These are phyloP conservation scores for Colletotrichum simmondsii DNA, from an alignment of 2,329 filamentous ascomycete genomes.

Conservation along the genomic window DNA sequence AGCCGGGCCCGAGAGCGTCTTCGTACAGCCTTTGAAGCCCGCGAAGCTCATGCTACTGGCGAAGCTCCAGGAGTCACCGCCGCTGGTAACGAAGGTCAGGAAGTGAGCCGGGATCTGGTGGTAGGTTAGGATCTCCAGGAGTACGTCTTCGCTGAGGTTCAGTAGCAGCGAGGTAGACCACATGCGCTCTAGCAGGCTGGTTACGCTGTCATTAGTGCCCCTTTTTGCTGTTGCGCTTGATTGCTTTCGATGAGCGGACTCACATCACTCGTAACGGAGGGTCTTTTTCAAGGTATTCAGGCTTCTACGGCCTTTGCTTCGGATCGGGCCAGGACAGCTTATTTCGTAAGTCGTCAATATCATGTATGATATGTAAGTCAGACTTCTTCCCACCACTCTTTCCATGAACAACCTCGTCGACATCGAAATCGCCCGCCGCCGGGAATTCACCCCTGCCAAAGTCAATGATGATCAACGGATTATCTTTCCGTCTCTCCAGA, in stretches of 20 bases:
- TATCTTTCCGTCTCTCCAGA: not conserved
- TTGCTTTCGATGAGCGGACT: not conserved
- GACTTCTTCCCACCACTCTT: not conserved
- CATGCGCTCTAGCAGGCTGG: slow-evolving; percentile 17
- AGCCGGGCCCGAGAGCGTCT: not conserved
- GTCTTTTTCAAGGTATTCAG: not conserved
- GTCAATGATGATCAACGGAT: slow-evolving; percentile 17
- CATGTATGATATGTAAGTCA: not conserved
- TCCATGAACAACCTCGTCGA: not conserved
- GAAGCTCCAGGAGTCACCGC: slow-evolving; percentile 17
- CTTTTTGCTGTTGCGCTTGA: no score
- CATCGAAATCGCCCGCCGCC: not conserved
- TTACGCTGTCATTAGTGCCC: not conserved
- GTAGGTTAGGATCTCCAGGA: slow-evolving; percentile 20
- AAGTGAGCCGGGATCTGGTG: slow-evolving; percentile 18
- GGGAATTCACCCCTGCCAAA: not conserved
- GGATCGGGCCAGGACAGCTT: slow-evolving; percentile 9
- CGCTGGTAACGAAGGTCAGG: slow-evolving; percentile 6
- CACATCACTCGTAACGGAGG: slow-evolving; percentile 19
- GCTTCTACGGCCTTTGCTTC: not conserved
- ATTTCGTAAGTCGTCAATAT: not conserved
- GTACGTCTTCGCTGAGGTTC: slow-evolving; percentile 13
- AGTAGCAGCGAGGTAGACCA: slow-evolving; percentile 17
- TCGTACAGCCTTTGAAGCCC: slow-evolving; percentile 1
- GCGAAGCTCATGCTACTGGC: slow-evolving; percentile 18